A percentile compares a stretch with the other conserved stretches of the same genome.
These are phyloP conservation scores for Gastrodia elata DNA, from an alignment of 106 monocot species.

Conservation along the genomic window DNA sequence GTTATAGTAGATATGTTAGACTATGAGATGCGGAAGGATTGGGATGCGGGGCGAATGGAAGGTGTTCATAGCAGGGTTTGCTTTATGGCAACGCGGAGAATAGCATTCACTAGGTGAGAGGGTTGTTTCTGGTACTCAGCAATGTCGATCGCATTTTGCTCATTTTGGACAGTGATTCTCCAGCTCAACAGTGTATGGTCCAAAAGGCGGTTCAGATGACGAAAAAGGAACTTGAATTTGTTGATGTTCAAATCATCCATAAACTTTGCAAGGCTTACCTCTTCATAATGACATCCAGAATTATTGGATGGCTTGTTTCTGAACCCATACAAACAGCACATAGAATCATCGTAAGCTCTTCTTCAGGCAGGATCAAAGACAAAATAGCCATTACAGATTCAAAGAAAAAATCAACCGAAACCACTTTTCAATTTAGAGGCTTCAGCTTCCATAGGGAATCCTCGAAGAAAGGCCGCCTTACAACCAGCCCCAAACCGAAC, in stretches of 20 bases:
- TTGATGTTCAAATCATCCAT: conserved; percentile 51
- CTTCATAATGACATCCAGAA: conserved; percentile 50
- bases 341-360: conserved; percentile 35
- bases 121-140: neutral
- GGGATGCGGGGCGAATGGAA: too few species aligned
- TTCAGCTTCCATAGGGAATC: conserved; percentile 57
- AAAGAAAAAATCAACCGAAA: conserved; percentile 6
- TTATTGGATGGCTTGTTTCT: conserved; percentile 71
- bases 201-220: conserved; percentile 39
- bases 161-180: neutral
- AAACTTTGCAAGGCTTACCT: conserved; percentile 71
- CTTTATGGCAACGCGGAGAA: too few species aligned
- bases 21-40: too few species aligned
- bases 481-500: conserved; percentile 9
- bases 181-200: conserved; percentile 9
- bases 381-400: neutral
- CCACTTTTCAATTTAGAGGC: conserved; percentile 48
- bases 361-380: neutral
- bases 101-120: too few species aligned
- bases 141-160: conserved; percentile 3
- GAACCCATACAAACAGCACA: conserved; percentile 75
- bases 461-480: conserved; percentile 12
- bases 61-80: too few species aligned
- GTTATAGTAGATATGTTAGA: too few species aligned
- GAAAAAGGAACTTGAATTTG: conserved; percentile 66